Evolutionary conservation across 2,329 filamentous ascomycete species (phyloP), one percentile per base, ranked within the genome.

Genomic region (Alternaria ethzedia): DNA sequence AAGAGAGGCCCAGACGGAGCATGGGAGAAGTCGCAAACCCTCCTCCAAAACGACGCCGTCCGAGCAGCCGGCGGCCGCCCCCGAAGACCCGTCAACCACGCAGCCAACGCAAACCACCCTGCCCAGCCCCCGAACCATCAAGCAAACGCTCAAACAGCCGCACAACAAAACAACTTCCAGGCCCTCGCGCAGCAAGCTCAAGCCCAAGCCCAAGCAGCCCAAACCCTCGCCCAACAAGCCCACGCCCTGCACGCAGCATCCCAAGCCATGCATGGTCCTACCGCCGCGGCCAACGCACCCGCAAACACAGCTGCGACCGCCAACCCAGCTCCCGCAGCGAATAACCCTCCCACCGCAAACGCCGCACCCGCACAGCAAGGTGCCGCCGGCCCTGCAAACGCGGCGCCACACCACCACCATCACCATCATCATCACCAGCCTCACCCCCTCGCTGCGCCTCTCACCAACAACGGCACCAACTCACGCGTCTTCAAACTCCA

Each of bases 401-500:
- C 61, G 13, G 62, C 67, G 47, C 64, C 67, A 11, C 68, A 70
- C 55, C 69, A 69, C 36, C 70, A 72, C 26, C 71, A 71, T 47
- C 73, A 74, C 28, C 75, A 76, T 54, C 76, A 75, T 36, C 78
- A 78, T 17, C 75, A 78, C 60, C 73, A 75, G 45, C 73, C 74
- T 12, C 71, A 74, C 57, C 71, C 68, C 20, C 70, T 72, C 21
- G 70, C 68, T 13, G 71, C 65, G 13, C 71, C 68, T 5, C 66
- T 72, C 30, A 71, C 68, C 57, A 73, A 63, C 25, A 81, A 82
- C 56, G 72, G 71, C 28, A 78, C 76, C 17, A 85, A 84, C 36
- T 86, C 87, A 11, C 81, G 96, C 23, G 92, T 99, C 4, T 99
- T 98, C 84, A 99, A 99, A 81, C 85, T 98, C 36, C 96, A 99